A percentile compares a stretch with the other conserved stretches of the same genome.
phyloP scores from a whole-genome alignment of 1,284 basidiomycete species.

The Hemileia vastatrix region DNA sequence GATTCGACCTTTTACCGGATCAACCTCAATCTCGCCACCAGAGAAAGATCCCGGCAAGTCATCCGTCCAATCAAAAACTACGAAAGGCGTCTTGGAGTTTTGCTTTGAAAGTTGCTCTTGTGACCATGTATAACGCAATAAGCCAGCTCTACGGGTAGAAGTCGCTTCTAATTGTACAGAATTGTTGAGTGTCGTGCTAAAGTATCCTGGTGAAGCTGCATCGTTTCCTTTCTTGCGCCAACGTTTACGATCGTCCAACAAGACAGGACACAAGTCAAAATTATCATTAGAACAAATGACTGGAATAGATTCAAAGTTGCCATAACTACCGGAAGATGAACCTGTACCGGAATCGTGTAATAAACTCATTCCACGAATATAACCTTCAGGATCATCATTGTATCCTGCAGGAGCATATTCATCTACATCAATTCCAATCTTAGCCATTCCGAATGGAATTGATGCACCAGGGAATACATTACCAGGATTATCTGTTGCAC shows the following conservation, averaged over 20 bases:
- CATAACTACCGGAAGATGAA: neutral
- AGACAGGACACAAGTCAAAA: neutral
- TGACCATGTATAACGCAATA: conserved; percentile 35
- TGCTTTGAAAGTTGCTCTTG: conserved; percentile 24
- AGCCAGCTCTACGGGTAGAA: conserved; percentile 31
- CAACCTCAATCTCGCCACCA: neutral
- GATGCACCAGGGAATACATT: conserved; percentile 27
- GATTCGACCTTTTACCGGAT: neutral
- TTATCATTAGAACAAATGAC: neutral
- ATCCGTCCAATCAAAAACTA: neutral
- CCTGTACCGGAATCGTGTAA: conserved; percentile 54
- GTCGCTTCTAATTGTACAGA: conserved; percentile 35
- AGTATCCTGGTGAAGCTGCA: conserved; percentile 33
- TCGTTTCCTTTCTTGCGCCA: neutral
- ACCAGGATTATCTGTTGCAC: conserved; percentile 23
- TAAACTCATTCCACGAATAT: conserved; percentile 46
- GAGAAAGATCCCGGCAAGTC: neutral
- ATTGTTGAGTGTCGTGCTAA: conserved; percentile 34
- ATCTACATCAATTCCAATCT: neutral
- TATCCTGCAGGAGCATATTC: neutral
- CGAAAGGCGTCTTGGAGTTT: neutral
- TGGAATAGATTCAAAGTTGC: neutral
- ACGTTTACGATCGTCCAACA: neutral
- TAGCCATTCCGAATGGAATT: neutral
- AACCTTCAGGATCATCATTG: neutral